Evolutionary conservation across 306 rosid species (phyloP), one percentile per base, ranked within the genome.

Genomic region (Morella rubra): DNA sequence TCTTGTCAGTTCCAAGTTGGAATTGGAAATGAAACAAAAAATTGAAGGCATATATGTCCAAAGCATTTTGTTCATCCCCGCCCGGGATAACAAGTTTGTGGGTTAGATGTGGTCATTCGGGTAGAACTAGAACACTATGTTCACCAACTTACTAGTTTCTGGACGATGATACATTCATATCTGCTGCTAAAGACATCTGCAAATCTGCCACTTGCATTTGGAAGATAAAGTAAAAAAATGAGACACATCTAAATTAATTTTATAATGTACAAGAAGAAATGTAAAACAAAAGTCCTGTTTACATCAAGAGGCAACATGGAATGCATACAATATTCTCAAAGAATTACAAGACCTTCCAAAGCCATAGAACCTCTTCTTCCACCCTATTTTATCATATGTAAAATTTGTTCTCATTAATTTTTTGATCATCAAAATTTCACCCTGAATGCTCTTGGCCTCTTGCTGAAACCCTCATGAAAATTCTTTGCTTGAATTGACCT

Each of bases 211-310:
- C 37, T 32, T 32, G 37, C 37, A 32, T 32, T 32, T 32, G 37
- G 72, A 78, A 69, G 68, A 73, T 41, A 14, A 50, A 45, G 51
- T 46, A 3, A 10, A 62, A 41, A 32, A 61, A 64, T 68, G 27
- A 58, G 70, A 75, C 71, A 74, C 65, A 62, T 79, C 80, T 76
- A 66, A 32, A 32, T 32, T 73, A 76, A 70, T 5, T 47, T 62
- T 71, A 67, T 73, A 66, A 85, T 80, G 87, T 80, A 83, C 87
- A 86, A 76, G 69, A 72, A 60, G 65, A 65, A 64, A 65, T 75
- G 80, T 69, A 55, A 53, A 68, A 40, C 32, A 53, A 66, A 77
- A 44, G 66, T 59, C 41, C 32, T 1, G 45, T 55, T 68, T 52
- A 69, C 24, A 50, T 46, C 72, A 58, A 14, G 59, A 56, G 49